Percentiles rank a stretch among this genome's conserved stretches.
Conservation (phyloP, 345 rosid species). For the Zanthoxylum bungeanum region DNA sequence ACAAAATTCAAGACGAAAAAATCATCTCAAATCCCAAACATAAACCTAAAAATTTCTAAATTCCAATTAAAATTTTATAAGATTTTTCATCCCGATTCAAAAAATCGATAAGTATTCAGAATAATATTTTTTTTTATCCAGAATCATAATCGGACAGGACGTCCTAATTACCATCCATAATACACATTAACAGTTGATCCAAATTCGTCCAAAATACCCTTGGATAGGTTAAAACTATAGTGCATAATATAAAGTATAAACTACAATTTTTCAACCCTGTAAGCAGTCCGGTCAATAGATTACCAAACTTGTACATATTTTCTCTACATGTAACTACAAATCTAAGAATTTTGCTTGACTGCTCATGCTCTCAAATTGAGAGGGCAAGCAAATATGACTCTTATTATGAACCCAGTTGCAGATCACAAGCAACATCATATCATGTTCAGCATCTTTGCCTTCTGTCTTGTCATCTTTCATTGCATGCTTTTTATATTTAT, state of each 20-base stretch:
- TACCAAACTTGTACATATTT: background rate
- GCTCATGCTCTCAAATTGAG: background rate
- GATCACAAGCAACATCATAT: background rate
- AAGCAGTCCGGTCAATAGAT: too few relatives aligned
- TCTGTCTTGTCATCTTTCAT: conserved; percentile 7
- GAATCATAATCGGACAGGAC: too few relatives aligned
- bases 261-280: background rate
- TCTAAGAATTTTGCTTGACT: background rate
- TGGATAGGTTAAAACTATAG: background rate
- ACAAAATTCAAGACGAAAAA: too few relatives aligned
- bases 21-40: too few relatives aligned
- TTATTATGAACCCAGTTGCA: background rate
- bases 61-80: too few relatives aligned
- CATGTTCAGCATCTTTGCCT: conserved; percentile 19
- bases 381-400: background rate
- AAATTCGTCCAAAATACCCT: background rate
- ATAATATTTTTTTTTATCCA: too few relatives aligned
- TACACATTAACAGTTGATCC: too few relatives aligned
- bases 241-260: background rate
- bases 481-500: background rate
- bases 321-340: conserved; percentile 15
- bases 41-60: too few relatives aligned
- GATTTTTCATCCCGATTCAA: too few relatives aligned
- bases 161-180: too few relatives aligned
- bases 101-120: too few relatives aligned